A percentile compares a stretch with the other conserved stretches of the same genome.
These are phyloP conservation scores for Apiospora phragmitis DNA, from an alignment of 2,329 filamentous ascomycete genomes.

Conservation along the genomic window DNA sequence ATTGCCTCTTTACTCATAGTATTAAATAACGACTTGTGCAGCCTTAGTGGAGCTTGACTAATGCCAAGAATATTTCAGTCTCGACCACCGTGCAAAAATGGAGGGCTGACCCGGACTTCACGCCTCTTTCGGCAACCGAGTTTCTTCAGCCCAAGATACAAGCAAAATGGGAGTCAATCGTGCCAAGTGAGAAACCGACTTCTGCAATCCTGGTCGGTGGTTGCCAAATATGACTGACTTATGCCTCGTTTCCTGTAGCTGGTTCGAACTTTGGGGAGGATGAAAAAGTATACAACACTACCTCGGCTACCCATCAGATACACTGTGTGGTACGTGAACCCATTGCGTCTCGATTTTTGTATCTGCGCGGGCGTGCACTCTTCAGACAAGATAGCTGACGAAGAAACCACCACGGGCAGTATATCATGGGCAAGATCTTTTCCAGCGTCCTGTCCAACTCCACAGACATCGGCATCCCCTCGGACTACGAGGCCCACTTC, in stretches of 20 bases:
- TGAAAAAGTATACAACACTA: slow-evolving; percentile 37
- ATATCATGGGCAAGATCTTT: slow-evolving; percentile 37
- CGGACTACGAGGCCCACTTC: slow-evolving; percentile 27
- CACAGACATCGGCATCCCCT: slow-evolving; percentile 22
- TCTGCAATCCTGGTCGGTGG: not conserved
- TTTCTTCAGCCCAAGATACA: slow-evolving; percentile 37
- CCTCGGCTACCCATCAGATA: slow-evolving; percentile 37
- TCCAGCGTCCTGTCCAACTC: slow-evolving; percentile 23
- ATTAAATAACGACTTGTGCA: not conserved
- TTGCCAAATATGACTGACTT: not conserved
- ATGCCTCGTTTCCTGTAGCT: slow-evolving; percentile 14
- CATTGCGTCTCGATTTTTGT: too few species aligned
- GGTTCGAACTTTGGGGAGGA: slow-evolving; percentile 38
- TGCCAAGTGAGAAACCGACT: slow-evolving; percentile 29
- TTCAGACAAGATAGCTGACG: not conserved
- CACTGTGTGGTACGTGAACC: slow-evolving; percentile 33
- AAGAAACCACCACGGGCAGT: slow-evolving; percentile 18
- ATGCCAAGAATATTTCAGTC: slow-evolving; percentile 20
- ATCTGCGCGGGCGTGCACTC: too few species aligned
- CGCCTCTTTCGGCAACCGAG: slow-evolving; percentile 36
- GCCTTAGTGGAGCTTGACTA: not conserved
- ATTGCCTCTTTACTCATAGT: too few species aligned
- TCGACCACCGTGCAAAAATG: slow-evolving; percentile 34
- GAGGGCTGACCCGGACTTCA: slow-evolving; percentile 35
- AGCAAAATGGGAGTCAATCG: slow-evolving; percentile 36